Percentiles rank a stretch among this genome's conserved stretches.
phyloP scores from a whole-genome alignment of 1,284 basidiomycete species.

The Porodaedalea pini region DNA sequence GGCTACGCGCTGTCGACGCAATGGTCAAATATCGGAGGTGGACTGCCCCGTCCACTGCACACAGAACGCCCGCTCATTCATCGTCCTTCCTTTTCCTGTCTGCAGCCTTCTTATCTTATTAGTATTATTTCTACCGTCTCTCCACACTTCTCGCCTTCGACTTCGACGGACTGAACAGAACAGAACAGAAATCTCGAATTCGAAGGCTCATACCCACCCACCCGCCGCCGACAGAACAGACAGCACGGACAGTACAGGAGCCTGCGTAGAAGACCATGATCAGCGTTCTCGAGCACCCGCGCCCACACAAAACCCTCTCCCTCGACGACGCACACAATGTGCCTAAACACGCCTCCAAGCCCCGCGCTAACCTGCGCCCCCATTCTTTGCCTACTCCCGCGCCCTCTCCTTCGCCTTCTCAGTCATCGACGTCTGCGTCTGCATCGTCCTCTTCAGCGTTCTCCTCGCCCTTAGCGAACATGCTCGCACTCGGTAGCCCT shows the following conservation, averaged over 20 bases:
- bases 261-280: slow-evolving; percentile 14
- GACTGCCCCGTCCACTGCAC: neutral
- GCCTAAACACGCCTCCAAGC: neutral
- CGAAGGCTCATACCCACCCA: neutral
- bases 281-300: slow-evolving; percentile 13
- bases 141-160: neutral
- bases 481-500: slow-evolving; percentile 1
- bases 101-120: neutral
- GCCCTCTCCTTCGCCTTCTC: slow-evolving; percentile 16
- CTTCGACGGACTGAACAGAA: neutral
- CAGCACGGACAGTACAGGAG: slow-evolving; percentile 8
- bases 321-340: neutral
- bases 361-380: neutral
- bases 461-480: neutral
- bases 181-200: slow-evolving; percentile 5
- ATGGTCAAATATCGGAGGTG: neutral
- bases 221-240: slow-evolving; percentile 1
- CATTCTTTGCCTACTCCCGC: slow-evolving; percentile 16
- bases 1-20: neutral
- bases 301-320: slow-evolving; percentile 16
- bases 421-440: neutral
- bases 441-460: slow-evolving; percentile 4
- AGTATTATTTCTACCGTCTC: neutral
- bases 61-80: slow-evolving; percentile 2
- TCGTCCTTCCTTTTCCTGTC: neutral